These are phyloP conservation scores for Penicillium hordei DNA, from an alignment of 2,329 filamentous ascomycete species.

Conservation along the genomic window DNA sequence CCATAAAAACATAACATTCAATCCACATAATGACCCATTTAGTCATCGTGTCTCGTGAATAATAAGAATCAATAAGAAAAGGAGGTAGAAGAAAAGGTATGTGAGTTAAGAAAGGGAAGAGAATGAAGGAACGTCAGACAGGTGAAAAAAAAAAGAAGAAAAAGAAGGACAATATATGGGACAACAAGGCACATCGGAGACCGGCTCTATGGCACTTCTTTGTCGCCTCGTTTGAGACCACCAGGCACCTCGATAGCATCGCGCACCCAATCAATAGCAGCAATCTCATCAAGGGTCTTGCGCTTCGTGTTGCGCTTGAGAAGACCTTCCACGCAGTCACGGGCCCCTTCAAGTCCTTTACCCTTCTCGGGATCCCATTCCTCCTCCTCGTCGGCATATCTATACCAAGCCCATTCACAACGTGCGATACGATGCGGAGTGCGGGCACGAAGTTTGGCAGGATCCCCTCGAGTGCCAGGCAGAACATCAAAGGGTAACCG, in stretches of 20 bases:
- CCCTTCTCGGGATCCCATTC: slow-evolving; percentile 75
- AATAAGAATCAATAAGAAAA: slow-evolving; percentile 6
- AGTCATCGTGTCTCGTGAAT: slow-evolving; percentile 18
- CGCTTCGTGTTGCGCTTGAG: slow-evolving; percentile 79
- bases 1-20: slow-evolving; percentile 4
- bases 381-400: slow-evolving; percentile 78
- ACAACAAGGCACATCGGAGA: slow-evolving; percentile 18
- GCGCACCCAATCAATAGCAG: slow-evolving; percentile 71
- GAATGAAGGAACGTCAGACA: slow-evolving; percentile 5
- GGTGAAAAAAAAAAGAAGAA: not conserved
- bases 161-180: not conserved
- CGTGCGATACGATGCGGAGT: slow-evolving; percentile 93
- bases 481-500: slow-evolving; percentile 88
- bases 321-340: slow-evolving; percentile 77
- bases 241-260: slow-evolving; percentile 68
- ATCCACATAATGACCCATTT: slow-evolving; percentile 6
- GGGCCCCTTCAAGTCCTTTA: slow-evolving; percentile 69
- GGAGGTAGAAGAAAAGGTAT: slow-evolving; percentile 3
- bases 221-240: slow-evolving; percentile 54
- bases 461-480: slow-evolving; percentile 71
- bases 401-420: slow-evolving; percentile 93
- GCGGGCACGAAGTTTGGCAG: slow-evolving; percentile 71
- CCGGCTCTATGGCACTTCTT: slow-evolving; percentile 49
- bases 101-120: not conserved
- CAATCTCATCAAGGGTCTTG: slow-evolving; percentile 73